Base-by-base conservation (phyloP, 805 yeast species). In the Wickerhamiella siamensis region DNA sequence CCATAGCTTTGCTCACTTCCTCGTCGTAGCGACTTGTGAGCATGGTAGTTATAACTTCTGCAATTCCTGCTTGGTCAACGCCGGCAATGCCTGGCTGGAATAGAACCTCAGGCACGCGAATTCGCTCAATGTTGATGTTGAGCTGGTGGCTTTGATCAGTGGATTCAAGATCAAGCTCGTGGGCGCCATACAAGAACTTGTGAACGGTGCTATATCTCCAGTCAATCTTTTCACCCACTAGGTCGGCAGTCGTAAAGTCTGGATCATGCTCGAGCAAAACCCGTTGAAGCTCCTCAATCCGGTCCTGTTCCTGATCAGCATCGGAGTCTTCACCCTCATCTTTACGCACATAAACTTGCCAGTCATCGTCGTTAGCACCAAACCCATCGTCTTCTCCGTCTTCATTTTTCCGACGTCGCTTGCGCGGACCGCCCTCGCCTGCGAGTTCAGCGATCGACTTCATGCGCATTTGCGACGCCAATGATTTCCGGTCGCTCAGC, bases 11-110 rank as follows among this genome's bases (percentile, higher is more conserved):
- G 22, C 18, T 26, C 32, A 71, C 65, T 4, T 77, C 81, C 1
- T 71, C 63, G 22, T 74, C 74, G 40, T 33, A 43, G 34, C 34
- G 38, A 10, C 40, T 35, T 12, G 39, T n/a, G 4, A 87, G 54
- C 5, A 83, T 67, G 44, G 77, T 80, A 48, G 77, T 79, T 42
- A 77, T 69, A 33, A 86, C 62, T 59, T 91, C 97, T 19, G 72
- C 57, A n/a, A 91, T 68, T 21, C 97, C 97, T 0, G 96, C 94
- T 62, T 87, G 97, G 59, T 91, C 98, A 18, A 86, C 66, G 18
- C 98, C 98, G 0, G 93, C 94, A 47, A 91, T 84, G 6, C 79
- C 72, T 5, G 99, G 98, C 58, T 88, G 91, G 60, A 91, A 86
- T 38, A 86, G 56, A 2, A 87, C 78, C 60, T 91, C 99, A 0